Conservation (phyloP, 2,329 filamentous ascomycete genomes). For the Neofusicoccum umdonicola region DNA sequence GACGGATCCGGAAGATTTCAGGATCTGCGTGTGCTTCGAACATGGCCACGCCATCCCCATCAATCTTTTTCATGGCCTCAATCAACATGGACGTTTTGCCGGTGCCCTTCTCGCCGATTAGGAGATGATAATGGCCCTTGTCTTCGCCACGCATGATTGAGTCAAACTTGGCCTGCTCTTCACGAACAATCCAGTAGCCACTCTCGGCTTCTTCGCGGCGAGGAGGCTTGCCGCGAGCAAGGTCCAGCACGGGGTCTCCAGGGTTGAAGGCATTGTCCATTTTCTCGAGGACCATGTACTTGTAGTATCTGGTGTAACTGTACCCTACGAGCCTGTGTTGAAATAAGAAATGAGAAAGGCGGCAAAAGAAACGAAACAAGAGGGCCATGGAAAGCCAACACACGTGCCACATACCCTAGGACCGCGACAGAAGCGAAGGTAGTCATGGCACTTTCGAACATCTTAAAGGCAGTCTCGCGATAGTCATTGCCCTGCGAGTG, state of each 20-base stretch:
- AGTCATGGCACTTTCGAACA: slow-evolving; percentile 52
- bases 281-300: slow-evolving; percentile 84
- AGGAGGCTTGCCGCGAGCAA: slow-evolving; percentile 43
- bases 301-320: slow-evolving; percentile 64
- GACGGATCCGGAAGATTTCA: slow-evolving; percentile 88
- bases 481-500: slow-evolving; percentile 22
- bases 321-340: slow-evolving; percentile 39
- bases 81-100: slow-evolving; percentile 97
- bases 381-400: not conserved
- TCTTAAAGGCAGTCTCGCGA: slow-evolving; percentile 47
- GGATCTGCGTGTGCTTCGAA: slow-evolving; percentile 93
- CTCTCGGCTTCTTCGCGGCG: slow-evolving; percentile 46
- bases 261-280: slow-evolving; percentile 90
- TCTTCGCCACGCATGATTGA: slow-evolving; percentile 73
- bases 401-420: slow-evolving; percentile 34
- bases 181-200: slow-evolving; percentile 74
- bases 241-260: slow-evolving; percentile 82
- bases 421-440: slow-evolving; percentile 52
- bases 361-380: not conserved
- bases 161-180: slow-evolving; percentile 80
- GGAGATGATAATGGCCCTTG: slow-evolving; percentile 81
- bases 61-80: slow-evolving; percentile 89
- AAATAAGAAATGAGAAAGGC: not conserved
- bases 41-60: slow-evolving; percentile 89
- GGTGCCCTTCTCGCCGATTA: slow-evolving; percentile 93